Conservation (phyloP, 2,329 filamentous ascomycete species). For the Ophiostoma sp. region DNA sequence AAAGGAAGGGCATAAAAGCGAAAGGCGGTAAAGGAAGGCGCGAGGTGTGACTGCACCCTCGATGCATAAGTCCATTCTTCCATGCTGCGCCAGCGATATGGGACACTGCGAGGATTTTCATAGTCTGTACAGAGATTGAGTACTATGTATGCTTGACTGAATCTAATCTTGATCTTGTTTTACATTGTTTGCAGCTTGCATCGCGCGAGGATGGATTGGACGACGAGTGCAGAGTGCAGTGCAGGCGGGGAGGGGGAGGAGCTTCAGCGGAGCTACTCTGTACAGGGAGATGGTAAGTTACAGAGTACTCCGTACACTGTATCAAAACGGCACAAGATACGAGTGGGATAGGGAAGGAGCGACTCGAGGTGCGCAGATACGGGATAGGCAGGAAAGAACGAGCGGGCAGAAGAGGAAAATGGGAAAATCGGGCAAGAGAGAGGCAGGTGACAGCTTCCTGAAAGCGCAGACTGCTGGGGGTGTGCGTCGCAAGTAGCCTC, state of each 20-base stretch:
- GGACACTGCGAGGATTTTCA: background rate
- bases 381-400: constrained; percentile 9
- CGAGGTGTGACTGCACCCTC: constrained; percentile 9
- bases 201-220: background rate
- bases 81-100: background rate
- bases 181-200: background rate
- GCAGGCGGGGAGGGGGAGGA: background rate
- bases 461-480: constrained; percentile 11
- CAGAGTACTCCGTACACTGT: no score
- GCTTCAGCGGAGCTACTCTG: background rate
- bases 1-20: background rate
- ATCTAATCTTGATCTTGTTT: constrained; percentile 1
- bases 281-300: background rate
- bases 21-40: constrained; percentile 11
- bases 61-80: constrained; percentile 12
- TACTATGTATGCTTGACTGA: background rate
- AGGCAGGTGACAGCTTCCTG: constrained; percentile 11
- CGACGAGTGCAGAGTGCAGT: background rate
- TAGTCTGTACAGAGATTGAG: no score
- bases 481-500: constrained; percentile 13
- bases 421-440: background rate
- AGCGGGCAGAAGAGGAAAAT: background rate
- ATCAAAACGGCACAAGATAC: background rate
- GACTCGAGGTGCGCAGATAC: background rate
- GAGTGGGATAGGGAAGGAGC: background rate